Conservation (phyloP, 1,284 basidiomycete species). For the Cryptococcus floricola region DNA sequence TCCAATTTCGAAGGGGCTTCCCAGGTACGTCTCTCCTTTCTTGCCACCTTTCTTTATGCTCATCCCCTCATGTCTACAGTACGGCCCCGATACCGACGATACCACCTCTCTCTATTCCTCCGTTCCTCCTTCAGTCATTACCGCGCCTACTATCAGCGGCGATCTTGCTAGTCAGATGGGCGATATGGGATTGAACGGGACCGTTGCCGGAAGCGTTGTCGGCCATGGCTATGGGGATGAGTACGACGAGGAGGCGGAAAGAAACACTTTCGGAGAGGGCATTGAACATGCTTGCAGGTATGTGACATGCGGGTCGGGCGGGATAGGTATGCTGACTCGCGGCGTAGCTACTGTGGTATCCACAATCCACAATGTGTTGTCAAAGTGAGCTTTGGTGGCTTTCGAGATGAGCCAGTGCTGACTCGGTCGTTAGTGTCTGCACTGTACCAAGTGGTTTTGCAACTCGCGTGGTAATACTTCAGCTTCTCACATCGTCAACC, state of each 20-base stretch:
- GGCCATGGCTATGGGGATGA: slow-evolving; percentile 30
- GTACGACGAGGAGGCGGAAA: slow-evolving; percentile 76
- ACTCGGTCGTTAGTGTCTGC: slow-evolving; percentile 58
- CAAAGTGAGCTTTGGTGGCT: slow-evolving; percentile 53
- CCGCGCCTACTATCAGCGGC: slow-evolving; percentile 12
- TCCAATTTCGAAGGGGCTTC: slow-evolving; percentile 69
- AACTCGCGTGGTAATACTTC: slow-evolving; percentile 98
- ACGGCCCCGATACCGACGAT: slow-evolving; percentile 66
- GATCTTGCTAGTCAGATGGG: slow-evolving; percentile 13
- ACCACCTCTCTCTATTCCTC: slow-evolving; percentile 65
- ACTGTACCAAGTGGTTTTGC: slow-evolving; percentile 99
- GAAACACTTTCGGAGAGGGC: slow-evolving; percentile 72
- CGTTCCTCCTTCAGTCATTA: slow-evolving; percentile 19
- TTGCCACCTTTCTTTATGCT: slow-evolving; percentile 52
- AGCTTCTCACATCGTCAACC: slow-evolving; percentile 98
- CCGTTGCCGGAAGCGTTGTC: neutral
- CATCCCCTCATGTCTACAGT: slow-evolving; percentile 58
- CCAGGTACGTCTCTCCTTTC: slow-evolving; percentile 31
- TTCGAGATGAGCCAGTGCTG: neutral
- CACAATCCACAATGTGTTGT: slow-evolving; percentile 96
- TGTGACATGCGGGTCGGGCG: slow-evolving; percentile 34
- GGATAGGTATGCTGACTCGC: neutral
- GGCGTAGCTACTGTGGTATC: slow-evolving; percentile 91
- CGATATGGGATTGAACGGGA: slow-evolving; percentile 7
- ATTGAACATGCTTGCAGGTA: slow-evolving; percentile 94